phyloP scores from a whole-genome alignment of 164 flowering plant genomes.

The Amborella trichopoda region DNA sequence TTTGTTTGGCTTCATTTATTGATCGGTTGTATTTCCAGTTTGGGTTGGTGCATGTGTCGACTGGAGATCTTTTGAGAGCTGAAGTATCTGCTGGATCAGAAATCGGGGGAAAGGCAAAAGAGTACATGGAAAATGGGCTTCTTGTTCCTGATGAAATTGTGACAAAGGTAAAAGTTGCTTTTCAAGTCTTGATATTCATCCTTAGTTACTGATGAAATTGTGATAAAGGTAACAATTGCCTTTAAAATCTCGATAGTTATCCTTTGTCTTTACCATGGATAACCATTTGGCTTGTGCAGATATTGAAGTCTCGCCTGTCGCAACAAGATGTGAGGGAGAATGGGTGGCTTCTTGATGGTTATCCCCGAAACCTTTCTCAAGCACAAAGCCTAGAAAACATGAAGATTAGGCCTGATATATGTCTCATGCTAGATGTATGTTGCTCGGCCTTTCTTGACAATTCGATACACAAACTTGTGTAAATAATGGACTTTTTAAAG shows the following conservation, averaged over 20 bases:
- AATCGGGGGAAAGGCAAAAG: constrained; percentile 81
- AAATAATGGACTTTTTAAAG: no score
- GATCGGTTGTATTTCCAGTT: constrained; percentile 25
- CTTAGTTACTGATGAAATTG: constrained; percentile 97
- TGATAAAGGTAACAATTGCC: constrained; percentile 84
- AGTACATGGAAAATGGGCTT: constrained; percentile 68
- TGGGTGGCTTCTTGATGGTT: constrained; percentile 99
- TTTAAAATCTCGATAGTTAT: no score
- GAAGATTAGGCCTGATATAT: constrained; percentile 69
- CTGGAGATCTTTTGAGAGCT: constrained; percentile 88
- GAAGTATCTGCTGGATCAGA: constrained; percentile 83
- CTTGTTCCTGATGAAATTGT: constrained; percentile 95
- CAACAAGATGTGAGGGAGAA: constrained; percentile 60
- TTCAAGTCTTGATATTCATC: no score
- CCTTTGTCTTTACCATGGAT: not conserved
- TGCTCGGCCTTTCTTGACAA: not conserved
- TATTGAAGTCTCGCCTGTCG: constrained; percentile 69
- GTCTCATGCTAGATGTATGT: constrained; percentile 61
- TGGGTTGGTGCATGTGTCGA: constrained; percentile 92
- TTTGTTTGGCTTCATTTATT: not conserved
- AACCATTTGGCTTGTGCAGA: constrained; percentile 25
- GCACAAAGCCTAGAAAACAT: constrained; percentile 65
- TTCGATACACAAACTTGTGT: no score
- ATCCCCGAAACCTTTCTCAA: constrained; percentile 63
- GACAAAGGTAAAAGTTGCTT: no score